Evolutionary conservation across 768 basidiomycete genomes (phyloP).

Genomic region (Hypholoma sublateritium): DNA sequence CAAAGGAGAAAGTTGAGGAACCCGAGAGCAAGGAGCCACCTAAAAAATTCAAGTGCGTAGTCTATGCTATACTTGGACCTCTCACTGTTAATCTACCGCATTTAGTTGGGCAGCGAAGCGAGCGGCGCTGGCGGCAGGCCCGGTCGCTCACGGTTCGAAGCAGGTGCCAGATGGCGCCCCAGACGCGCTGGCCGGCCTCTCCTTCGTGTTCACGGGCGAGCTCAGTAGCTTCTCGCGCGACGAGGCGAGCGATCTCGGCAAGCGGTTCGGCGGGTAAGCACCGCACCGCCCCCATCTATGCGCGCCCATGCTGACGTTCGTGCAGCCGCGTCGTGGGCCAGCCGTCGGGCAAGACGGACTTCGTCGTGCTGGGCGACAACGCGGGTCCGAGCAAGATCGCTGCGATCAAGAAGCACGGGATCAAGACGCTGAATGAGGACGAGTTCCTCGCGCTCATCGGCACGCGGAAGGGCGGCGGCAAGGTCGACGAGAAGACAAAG

Average conservation of each 20-base stretch:
- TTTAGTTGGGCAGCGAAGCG: slow-evolving; percentile 45
- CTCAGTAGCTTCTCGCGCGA: slow-evolving; percentile 84
- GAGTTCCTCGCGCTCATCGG: slow-evolving; percentile 82
- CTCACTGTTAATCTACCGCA: background rate
- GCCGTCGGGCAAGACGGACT: slow-evolving; percentile 89
- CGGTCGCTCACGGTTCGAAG: slow-evolving; percentile 66
- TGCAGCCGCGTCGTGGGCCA: slow-evolving; percentile 79
- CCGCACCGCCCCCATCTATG: background rate
- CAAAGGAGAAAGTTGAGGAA: slow-evolving; percentile 15
- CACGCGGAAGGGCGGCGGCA: slow-evolving; percentile 53
- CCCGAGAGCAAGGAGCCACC: slow-evolving; percentile 18
- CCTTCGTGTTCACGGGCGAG: slow-evolving; percentile 97
- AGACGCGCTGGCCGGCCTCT: slow-evolving; percentile 78
- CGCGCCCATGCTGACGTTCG: background rate
- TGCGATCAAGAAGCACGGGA: slow-evolving; percentile 77
- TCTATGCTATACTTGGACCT: background rate
- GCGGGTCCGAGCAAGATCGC: slow-evolving; percentile 90
- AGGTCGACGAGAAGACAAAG: slow-evolving; percentile 74
- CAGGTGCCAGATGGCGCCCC: slow-evolving; percentile 70
- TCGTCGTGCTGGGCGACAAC: slow-evolving; percentile 83
- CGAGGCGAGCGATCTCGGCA: slow-evolving; percentile 83
- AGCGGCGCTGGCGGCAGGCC: slow-evolving; percentile 63
- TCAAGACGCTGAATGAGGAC: slow-evolving; percentile 83
- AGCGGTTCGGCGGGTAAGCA: slow-evolving; percentile 88
- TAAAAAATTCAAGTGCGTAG: slow-evolving; percentile 28